Base-by-base conservation (phyloP, 768 basidiomycete genomes). In the Suillus occidentalis region DNA sequence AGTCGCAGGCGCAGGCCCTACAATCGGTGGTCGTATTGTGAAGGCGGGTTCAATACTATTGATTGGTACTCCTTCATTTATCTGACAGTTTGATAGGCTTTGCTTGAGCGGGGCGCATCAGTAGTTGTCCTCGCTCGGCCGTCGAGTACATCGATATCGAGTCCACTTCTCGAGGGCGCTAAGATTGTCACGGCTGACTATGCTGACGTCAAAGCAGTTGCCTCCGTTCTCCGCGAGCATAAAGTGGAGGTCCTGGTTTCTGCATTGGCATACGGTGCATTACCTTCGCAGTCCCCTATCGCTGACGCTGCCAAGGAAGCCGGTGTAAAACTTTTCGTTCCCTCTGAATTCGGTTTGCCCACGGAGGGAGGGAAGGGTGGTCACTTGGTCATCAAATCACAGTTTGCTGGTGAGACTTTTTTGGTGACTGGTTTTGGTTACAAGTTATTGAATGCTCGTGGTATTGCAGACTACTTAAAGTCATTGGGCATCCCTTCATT, bases 261-360 rank as follows among this genome's bases (percentile, higher is more conserved):
- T 16, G 73, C 77, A 7, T 47, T 80, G 45, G 73, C 75, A 18
- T 72, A 69, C 3, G 72, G 68, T 8, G 78, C 70, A 8, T 67
- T 74, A 16, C 49, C 61, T 3, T 67, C 66, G 7, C 77, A 79
- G 60, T 67, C 67, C 34, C 50, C 67, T 2, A 62, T 80, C 42
- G 78, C 73, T 16, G 73, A 76, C 8, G 80, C 79, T 16, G 76
- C 80, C 31, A 77, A 77, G 63, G 69, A 68, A 43, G 79, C 78
- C 0, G 74, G 71, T 1, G 77, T 81, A 22, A 76, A 77, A 66
- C 47, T 81, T 57, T 79, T 81, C 57, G 78, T 78, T n/a, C 78
- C 79, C 14, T 75, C 73, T 22, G 80, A 80, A 62, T 81, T 69
- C 37, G 77, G 79, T 25, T 70, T 78, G 67, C 72, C 77, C 16